Evolutionary conservation across 2,329 filamentous ascomycete genomes (phyloP), one percentile per base, ranked within the genome.

Genomic region (Fusarium tricinctum): DNA sequence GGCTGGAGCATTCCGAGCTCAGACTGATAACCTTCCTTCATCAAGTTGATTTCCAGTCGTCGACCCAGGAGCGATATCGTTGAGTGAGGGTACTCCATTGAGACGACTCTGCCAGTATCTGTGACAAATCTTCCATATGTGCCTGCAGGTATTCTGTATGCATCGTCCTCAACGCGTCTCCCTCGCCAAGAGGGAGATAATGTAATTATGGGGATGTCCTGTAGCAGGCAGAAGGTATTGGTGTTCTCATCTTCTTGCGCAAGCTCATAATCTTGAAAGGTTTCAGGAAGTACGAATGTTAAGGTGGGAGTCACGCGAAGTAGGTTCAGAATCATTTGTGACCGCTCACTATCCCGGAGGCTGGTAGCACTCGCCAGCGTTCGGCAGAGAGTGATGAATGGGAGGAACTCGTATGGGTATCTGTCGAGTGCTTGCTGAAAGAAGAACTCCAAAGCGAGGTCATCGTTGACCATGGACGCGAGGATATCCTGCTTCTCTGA

Each of bases 181-280:
- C 82, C 79, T 59, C 81, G 82, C 73, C 84, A 82, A 17, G 78
- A 79, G 59, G 84, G 75, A 51, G 81, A 76, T 65, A 83, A 75
- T 6, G 79, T 79, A 64, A 95, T 91, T 4, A 94, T 83, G 2
- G 88, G 83, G 9, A 94, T 80, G 51, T 89, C 85, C 44, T 85
- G 82, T 2, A 85, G 81, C 6, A 97, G 85, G 63, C 87, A 85
- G 63, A 97, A 92, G 19, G 88, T 88, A 72, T 97, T 96, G 26
- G 88, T 89, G 69, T 96, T 94, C 61, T 96, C 92, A 68, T 97
- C 93, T 78, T 97, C 94, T 53, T 92, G 89, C 39, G 91, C 89
- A 14, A 94, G 88, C 63, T 90, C 87, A 72, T 97, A 97, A 35
- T 87, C 88, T 42, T 86, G 85, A 76, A 97, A 97, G 32, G 86